These are phyloP conservation scores for Myxozyma udenii DNA, from an alignment of 805 yeast species.

Conservation along the genomic window DNA sequence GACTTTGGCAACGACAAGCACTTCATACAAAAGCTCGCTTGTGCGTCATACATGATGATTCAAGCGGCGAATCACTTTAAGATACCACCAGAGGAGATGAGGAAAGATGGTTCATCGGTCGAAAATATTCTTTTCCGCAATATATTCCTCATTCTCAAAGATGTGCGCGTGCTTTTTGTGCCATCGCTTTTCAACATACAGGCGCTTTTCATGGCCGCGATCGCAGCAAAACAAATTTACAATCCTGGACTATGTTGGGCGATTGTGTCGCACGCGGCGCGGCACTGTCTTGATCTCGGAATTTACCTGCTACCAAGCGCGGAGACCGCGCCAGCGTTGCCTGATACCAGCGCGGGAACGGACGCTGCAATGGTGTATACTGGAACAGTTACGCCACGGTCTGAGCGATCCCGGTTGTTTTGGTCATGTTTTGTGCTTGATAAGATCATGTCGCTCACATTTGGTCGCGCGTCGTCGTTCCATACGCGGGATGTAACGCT, in stretches of 20 bases:
- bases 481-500: conserved; percentile 17
- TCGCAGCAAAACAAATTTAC: conserved; percentile 21
- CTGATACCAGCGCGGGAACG: conserved; percentile 2
- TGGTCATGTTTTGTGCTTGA: conserved; percentile 23
- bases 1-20: conserved; percentile 10
- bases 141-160: conserved; percentile 18
- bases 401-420: conserved; percentile 20
- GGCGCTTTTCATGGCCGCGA: conserved; percentile 19
- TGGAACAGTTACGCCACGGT: conserved; percentile 1
- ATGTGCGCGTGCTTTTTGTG: conserved; percentile 17
- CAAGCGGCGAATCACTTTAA: conserved; percentile 8
- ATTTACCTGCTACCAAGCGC: conserved; percentile 6
- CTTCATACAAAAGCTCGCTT: conserved; percentile 17
- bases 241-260: conserved; percentile 28
- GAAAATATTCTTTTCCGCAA: conserved; percentile 17
- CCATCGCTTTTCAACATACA: conserved; percentile 21
- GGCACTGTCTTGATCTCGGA: conserved; percentile 24
- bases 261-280: conserved; percentile 20
- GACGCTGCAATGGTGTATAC: conserved; percentile 21
- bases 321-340: background rate
- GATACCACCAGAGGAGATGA: background rate
- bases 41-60: conserved; percentile 24
- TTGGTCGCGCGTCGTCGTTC: conserved; percentile 24
- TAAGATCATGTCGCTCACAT: conserved; percentile 21
- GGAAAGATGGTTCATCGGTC: conserved; percentile 7